Percentiles rank a stretch among this genome's conserved stretches.
Evolutionary conservation across 2,329 filamentous ascomycete genomes (phyloP).

Genomic region (Trichophyton simii): DNA sequence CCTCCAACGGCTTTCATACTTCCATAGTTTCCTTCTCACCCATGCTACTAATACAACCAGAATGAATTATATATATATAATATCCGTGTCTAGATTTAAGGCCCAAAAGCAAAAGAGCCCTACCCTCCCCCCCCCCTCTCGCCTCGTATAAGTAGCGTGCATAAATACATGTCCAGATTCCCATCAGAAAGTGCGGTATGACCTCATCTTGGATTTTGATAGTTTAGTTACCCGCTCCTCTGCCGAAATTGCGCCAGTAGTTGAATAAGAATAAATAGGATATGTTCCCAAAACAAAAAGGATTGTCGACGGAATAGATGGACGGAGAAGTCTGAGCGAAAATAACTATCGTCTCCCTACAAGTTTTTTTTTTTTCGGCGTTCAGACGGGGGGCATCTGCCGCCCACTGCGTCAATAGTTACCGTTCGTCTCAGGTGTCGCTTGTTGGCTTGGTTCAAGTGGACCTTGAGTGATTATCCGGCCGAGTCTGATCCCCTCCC

Average conservation of each 20-base stretch:
- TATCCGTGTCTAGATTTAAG: neutral
- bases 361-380: neutral
- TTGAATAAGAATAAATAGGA: neutral
- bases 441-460: no score
- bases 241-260: neutral
- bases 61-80: neutral
- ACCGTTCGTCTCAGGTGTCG: no score
- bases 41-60: neutral
- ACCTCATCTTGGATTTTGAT: neutral
- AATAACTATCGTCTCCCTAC: neutral
- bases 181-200: neutral
- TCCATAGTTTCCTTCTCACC: no score
- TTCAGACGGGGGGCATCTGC: no score
- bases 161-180: neutral
- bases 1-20: no score
- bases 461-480: no score
- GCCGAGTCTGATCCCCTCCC: no score
- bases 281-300: neutral
- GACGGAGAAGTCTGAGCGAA: neutral
- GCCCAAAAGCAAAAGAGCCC: neutral
- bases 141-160: neutral
- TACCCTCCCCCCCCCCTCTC: neutral
- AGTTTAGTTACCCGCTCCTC: neutral
- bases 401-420: no score
- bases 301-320: neutral